phyloP scores from a whole-genome alignment of 257 asterid genomes.

The Solanum corneliomulleri region DNA sequence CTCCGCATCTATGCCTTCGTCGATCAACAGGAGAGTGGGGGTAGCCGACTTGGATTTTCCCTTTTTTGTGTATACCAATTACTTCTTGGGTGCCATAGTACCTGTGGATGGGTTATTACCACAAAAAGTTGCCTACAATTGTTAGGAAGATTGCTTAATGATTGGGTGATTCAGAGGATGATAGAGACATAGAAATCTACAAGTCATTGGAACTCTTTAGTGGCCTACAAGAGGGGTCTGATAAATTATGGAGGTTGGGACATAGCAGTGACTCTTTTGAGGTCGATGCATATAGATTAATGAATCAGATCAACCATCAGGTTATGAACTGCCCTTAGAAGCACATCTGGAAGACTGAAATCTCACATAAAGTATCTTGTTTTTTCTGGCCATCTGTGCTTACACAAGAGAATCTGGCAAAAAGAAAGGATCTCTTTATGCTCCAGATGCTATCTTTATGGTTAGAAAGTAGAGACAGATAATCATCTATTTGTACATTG shows the following conservation, averaged over 20 bases:
- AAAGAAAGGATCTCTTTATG: neutral
- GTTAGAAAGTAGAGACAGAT: neutral
- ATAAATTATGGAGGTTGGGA: neutral
- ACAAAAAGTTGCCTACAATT: no score
- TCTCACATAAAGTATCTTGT: neutral
- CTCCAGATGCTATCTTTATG: neutral
- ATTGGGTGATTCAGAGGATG: neutral
- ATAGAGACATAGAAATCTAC: neutral
- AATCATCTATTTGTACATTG: neutral
- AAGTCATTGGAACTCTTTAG: neutral
- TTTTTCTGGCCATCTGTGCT: neutral
- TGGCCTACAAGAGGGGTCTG: neutral
- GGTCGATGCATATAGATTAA: neutral
- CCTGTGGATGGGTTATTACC: no score
- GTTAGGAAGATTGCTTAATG: neutral
- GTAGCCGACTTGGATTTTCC: no score
- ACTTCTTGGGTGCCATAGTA: no score
- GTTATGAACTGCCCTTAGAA: neutral
- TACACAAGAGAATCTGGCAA: neutral
- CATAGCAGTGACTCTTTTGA: neutral
- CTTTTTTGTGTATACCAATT: no score
- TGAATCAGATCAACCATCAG: neutral
- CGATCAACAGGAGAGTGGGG: no score
- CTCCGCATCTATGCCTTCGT: no score
- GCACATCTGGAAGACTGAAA: neutral